Evolutionary conservation across 768 basidiomycete genomes (phyloP).

Genomic region (Mycena galopus): DNA sequence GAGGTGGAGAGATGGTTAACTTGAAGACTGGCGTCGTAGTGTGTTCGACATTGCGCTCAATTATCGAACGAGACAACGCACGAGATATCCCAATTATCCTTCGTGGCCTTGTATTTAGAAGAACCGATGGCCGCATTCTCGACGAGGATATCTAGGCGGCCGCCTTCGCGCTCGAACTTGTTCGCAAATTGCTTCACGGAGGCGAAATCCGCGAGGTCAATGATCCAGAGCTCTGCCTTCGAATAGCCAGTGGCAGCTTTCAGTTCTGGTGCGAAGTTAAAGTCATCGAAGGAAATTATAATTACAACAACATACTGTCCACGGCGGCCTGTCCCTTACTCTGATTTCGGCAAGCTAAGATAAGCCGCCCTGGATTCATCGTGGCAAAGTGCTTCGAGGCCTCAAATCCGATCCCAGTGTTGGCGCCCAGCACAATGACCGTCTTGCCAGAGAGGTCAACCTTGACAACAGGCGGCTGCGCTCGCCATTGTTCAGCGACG

Average conservation of each 20-base stretch:
- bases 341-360: no score
- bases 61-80: constrained; percentile 16
- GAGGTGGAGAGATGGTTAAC: constrained; percentile 48
- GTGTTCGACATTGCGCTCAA: constrained; percentile 20
- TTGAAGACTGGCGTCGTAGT: constrained; percentile 24
- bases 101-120: not conserved
- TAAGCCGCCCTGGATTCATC: no score
- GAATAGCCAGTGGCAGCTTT: constrained; percentile 37
- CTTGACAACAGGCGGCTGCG: not conserved
- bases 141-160: no score
- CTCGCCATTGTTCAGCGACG: not conserved
- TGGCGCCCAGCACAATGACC: not conserved
- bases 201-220: constrained; percentile 45
- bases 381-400: no score
- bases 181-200: constrained; percentile 43
- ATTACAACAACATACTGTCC: not conserved
- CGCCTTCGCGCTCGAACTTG: no score
- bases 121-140: no score
- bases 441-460: constrained; percentile 18
- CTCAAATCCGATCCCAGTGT: not conserved
- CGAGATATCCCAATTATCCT: constrained; percentile 17
- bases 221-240: constrained; percentile 45
- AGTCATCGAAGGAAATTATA: not conserved
- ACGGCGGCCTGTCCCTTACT: not conserved
- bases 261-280: constrained; percentile 37